Conservation (phyloP, 1,139 yeast genomes). For the Pichia terricola region DNA sequence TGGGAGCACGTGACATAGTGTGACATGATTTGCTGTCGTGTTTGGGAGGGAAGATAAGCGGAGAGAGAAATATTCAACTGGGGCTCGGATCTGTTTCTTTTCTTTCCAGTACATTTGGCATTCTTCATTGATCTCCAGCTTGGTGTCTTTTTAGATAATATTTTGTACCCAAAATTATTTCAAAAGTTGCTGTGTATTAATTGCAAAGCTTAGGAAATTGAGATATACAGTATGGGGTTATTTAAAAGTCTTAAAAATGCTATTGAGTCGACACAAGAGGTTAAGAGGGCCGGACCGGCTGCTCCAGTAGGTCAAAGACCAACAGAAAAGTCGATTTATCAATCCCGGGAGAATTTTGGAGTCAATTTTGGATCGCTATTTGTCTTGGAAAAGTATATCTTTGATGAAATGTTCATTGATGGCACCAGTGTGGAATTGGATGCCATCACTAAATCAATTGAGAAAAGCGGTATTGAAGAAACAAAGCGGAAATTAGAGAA, state of each 20-base stretch:
- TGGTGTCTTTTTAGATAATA: too few species aligned
- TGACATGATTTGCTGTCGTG: too few species aligned
- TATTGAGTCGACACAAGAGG: neutral
- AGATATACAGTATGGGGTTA: neutral
- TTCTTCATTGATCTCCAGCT: too few species aligned
- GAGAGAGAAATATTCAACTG: too few species aligned
- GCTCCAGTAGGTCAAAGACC: neutral
- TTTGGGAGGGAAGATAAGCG: too few species aligned
- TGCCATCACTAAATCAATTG: slow-evolving; percentile 45
- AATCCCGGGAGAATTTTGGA: slow-evolving; percentile 65
- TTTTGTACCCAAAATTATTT: too few species aligned
- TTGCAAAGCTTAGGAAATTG: too few species aligned
- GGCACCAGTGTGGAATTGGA: slow-evolving; percentile 61
- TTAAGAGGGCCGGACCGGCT: neutral
- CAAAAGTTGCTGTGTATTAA: too few species aligned
- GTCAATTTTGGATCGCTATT: slow-evolving; percentile 83
- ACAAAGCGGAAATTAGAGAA: slow-evolving; percentile 48
- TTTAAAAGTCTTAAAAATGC: neutral
- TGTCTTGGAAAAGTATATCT: slow-evolving; percentile 72
- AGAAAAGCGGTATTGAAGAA: slow-evolving; percentile 41
- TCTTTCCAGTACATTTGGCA: too few species aligned
- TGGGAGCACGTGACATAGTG: too few species aligned
- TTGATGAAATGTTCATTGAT: slow-evolving; percentile 43
- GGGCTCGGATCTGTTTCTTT: too few species aligned
- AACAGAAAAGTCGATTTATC: slow-evolving; percentile 41